These are phyloP conservation scores for Fusarium begoniae DNA, from an alignment of 2,329 filamentous ascomycete species.

Conservation along the genomic window DNA sequence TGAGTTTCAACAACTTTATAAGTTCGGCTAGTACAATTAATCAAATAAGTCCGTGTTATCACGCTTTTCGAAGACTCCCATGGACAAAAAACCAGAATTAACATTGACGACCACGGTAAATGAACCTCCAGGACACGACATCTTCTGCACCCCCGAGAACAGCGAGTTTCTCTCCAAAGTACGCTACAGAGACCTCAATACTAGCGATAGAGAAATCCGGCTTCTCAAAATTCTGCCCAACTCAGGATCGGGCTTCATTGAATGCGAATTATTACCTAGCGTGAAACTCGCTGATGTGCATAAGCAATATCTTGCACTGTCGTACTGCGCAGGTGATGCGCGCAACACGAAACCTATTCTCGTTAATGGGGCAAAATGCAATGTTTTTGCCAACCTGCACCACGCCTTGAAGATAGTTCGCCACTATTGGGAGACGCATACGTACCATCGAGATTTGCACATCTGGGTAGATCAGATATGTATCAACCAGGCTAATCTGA, in stretches of 20 bases:
- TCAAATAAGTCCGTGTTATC: accelerated
- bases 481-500: background rate
- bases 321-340: background rate
- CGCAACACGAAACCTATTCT: background rate
- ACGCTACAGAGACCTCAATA: accelerated
- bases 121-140: background rate
- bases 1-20: background rate
- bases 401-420: background rate
- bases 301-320: background rate
- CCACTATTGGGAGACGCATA: background rate
- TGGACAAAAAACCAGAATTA: background rate
- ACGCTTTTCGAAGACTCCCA: background rate
- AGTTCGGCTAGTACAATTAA: accelerated
- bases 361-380: background rate
- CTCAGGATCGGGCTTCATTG: accelerated
- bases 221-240: background rate
- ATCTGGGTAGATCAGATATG: background rate
- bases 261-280: background rate
- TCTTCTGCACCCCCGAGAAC: slow-evolving; percentile 23
- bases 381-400: background rate
- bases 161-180: background rate
- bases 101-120: accelerated
- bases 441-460: background rate
- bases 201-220: background rate
- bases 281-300: background rate